A percentile compares a stretch with the other conserved stretches of the same genome.
Conservation (phyloP, 2,329 filamentous ascomycete species). For the Fusarium concolor region DNA sequence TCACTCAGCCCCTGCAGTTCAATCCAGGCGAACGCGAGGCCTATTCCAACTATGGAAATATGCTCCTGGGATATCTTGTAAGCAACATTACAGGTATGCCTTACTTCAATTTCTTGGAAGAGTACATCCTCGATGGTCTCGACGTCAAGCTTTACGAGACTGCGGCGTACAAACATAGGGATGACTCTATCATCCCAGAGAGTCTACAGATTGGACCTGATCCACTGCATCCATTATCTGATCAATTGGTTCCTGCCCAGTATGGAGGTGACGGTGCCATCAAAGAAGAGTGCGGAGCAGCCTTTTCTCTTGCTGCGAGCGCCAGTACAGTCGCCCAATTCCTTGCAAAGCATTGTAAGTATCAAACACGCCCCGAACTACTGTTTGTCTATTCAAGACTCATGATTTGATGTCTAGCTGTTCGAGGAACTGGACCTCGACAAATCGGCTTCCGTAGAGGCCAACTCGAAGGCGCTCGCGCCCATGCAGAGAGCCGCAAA, state of each 20-base stretch:
- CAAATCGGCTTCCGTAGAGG: slow-evolving; percentile 9
- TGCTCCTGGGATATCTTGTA: slow-evolving; percentile 31
- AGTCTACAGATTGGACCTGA: slow-evolving; percentile 20
- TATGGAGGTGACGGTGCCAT: slow-evolving; percentile 31
- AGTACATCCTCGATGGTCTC: slow-evolving; percentile 23
- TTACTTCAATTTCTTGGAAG: slow-evolving; percentile 29
- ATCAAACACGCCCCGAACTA: accelerated
- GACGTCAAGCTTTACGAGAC: slow-evolving; percentile 29
- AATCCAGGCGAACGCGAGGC: slow-evolving; percentile 10
- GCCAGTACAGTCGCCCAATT: slow-evolving; percentile 31
- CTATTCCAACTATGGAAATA: slow-evolving; percentile 34
- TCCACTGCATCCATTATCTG: slow-evolving; percentile 2
- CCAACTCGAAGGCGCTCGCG: slow-evolving; percentile 14
- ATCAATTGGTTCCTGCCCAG: slow-evolving; percentile 2
- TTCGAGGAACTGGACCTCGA: slow-evolving; percentile 9
- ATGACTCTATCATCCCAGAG: slow-evolving; percentile 33
- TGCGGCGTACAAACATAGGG: not conserved
- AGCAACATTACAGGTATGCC: slow-evolving; percentile 26
- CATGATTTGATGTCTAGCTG: slow-evolving; percentile 1
- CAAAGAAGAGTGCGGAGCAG: slow-evolving; percentile 36
- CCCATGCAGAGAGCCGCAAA: not conserved
- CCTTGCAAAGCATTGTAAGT: slow-evolving; percentile 18
- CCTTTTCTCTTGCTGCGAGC: slow-evolving; percentile 28
- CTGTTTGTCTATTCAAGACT: not conserved
- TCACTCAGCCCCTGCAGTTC: slow-evolving; percentile 18